These are phyloP conservation scores for Carallia brachiata DNA, from an alignment of 345 rosid species.

Conservation along the genomic window DNA sequence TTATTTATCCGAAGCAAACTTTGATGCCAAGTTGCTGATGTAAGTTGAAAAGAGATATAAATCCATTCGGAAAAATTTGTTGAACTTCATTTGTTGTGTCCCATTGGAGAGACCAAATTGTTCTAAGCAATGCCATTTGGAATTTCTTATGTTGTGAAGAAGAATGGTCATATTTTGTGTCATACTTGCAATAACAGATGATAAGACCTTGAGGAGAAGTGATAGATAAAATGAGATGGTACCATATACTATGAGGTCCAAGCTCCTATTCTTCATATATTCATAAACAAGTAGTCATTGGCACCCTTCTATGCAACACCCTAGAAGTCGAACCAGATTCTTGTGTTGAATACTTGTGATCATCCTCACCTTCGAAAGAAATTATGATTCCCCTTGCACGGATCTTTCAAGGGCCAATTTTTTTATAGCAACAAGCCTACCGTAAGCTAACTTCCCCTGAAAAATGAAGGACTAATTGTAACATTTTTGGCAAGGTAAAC, in stretches of 20 bases:
- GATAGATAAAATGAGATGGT: background rate
- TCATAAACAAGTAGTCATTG: constrained; percentile 67
- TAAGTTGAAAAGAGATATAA: no score
- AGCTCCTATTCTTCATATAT: constrained; percentile 60
- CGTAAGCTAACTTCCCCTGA: constrained; percentile 60
- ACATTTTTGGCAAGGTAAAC: background rate
- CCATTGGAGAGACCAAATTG: no score
- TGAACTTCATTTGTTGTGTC: no score
- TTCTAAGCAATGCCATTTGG: no score
- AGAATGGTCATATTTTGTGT: no score
- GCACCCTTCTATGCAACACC: constrained; percentile 60
- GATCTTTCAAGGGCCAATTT: constrained; percentile 50
- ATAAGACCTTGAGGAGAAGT: background rate
- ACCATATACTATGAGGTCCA: constrained; percentile 61
- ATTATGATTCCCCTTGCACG: constrained; percentile 65
- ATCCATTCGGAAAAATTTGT: no score
- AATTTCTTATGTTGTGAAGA: no score
- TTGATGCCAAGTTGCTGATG: no score
- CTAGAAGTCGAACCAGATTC: constrained; percentile 64
- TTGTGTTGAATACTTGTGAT: constrained; percentile 77
- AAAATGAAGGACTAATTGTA: background rate
- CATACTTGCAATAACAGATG: no score
- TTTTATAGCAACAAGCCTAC: constrained; percentile 52
- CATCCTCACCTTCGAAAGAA: constrained; percentile 66
- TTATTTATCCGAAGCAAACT: no score